These are phyloP conservation scores for Fusarium paranaense DNA, from an alignment of 2,329 filamentous ascomycete species.

Conservation along the genomic window DNA sequence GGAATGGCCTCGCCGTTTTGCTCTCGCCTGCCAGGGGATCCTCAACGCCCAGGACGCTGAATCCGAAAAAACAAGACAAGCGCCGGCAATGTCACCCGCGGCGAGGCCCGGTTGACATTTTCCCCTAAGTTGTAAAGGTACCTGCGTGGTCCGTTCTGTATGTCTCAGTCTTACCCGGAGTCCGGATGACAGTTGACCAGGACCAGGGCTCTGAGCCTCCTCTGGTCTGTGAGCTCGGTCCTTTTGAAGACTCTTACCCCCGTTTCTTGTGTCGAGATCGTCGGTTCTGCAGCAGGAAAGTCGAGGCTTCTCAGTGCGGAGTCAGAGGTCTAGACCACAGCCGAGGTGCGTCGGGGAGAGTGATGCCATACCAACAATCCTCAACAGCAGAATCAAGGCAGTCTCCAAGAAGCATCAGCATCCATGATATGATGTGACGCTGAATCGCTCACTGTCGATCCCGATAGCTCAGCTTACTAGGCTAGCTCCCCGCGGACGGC, in stretches of 20 bases:
- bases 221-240: background rate
- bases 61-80: background rate
- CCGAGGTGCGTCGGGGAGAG: background rate
- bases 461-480: slow-evolving; percentile 20
- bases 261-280: slow-evolving; percentile 1
- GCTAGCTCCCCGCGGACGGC: background rate
- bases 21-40: background rate
- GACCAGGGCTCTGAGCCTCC: slow-evolving; percentile 2
- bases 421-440: slow-evolving; percentile 24
- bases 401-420: background rate
- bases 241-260: background rate
- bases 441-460: slow-evolving; percentile 20
- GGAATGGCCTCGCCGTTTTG: slow-evolving; percentile 3
- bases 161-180: slow-evolving; percentile 28
- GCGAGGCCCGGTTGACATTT: background rate
- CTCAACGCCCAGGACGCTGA: background rate
- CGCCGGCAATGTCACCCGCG: slow-evolving; percentile 5
- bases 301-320: background rate
- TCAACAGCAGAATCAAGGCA: background rate
- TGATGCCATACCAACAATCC: background rate
- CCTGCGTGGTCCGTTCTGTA: slow-evolving; percentile 28
- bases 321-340: slow-evolving; percentile 4
- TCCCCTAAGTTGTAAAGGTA: slow-evolving; percentile 10
- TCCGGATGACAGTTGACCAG: slow-evolving; percentile 26
- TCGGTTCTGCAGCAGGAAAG: slow-evolving; percentile 1